phyloP scores from a whole-genome alignment of 2,329 filamentous ascomycete genomes.

The Fusarium armeniacum region DNA sequence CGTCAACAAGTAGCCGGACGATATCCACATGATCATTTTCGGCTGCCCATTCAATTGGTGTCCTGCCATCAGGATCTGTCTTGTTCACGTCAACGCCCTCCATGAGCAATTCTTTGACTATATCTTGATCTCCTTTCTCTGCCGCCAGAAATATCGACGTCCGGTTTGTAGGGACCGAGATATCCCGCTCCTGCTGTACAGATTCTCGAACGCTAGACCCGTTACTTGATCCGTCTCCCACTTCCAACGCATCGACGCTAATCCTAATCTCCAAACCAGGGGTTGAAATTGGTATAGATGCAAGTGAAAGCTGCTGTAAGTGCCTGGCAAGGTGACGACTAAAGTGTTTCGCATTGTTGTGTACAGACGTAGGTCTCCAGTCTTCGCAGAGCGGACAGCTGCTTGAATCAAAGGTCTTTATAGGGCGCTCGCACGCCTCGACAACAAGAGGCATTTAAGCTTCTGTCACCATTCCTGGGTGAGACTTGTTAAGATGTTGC shows the following conservation, averaged over 20 bases:
- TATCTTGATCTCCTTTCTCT: accelerated
- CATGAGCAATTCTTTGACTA: accelerated
- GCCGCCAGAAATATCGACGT: accelerated
- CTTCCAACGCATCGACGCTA: not conserved
- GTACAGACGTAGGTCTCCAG: not conserved
- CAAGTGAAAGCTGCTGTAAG: not conserved
- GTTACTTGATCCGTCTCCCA: not conserved
- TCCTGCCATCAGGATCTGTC: accelerated
- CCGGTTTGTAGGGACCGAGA: accelerated
- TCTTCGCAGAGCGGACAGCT: not conserved
- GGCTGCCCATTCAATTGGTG: not conserved
- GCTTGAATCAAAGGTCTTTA: accelerated
- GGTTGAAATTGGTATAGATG: not conserved
- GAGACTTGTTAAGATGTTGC: not conserved
- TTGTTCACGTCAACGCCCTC: not conserved
- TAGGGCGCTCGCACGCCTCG: not conserved
- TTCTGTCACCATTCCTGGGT: not conserved
- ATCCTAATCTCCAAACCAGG: not conserved
- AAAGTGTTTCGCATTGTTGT: not conserved
- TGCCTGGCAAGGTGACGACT: not conserved
- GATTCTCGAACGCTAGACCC: no score
- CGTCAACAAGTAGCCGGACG: not conserved
- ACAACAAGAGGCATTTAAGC: not conserved
- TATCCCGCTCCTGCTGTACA: no score
- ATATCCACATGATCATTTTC: accelerated